Percentiles rank a stretch among this genome's conserved stretches.
Evolutionary conservation across 2,329 filamentous ascomycete species (phyloP).

Genomic region (Trichoderma sp.): DNA sequence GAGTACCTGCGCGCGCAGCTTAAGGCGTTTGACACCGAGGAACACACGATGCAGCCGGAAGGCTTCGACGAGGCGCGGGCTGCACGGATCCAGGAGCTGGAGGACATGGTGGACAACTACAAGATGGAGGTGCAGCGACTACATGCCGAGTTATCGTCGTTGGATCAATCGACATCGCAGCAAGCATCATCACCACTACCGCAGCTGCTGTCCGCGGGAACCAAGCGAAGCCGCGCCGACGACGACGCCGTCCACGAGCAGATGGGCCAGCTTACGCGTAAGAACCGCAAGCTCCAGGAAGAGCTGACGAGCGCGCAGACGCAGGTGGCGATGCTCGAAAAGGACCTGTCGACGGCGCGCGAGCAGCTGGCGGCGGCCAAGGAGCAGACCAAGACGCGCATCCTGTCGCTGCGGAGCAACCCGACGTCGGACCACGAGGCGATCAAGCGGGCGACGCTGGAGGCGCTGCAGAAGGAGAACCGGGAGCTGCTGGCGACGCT

Average conservation of each 20-base stretch:
- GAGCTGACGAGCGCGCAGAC: conserved; percentile 71
- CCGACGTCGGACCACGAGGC: conserved; percentile 84
- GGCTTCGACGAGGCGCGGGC: conserved; percentile 74
- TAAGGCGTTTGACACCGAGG: conserved; percentile 84
- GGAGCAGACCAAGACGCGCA: conserved; percentile 72
- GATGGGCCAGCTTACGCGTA: conserved; percentile 80
- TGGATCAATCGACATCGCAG: conserved; percentile 51
- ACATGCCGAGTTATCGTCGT: conserved; percentile 70
- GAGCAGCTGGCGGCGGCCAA: conserved; percentile 70
- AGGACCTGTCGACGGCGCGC: conserved; percentile 71
- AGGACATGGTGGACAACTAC: conserved; percentile 85
- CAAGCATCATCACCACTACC: not conserved
- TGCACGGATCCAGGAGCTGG: conserved; percentile 76
- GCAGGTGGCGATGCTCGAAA: conserved; percentile 69
- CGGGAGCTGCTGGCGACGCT: conserved; percentile 77
- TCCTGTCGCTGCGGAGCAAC: conserved; percentile 87
- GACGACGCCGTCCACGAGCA: conserved; percentile 68
- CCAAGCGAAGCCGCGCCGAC: conserved; percentile 67
- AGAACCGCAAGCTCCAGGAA: conserved; percentile 83
- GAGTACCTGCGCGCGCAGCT: conserved; percentile 92
- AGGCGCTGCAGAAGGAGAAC: conserved; percentile 80
- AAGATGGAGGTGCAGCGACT: conserved; percentile 75
- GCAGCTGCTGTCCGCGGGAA: conserved; percentile 44
- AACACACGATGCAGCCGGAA: conserved; percentile 80
- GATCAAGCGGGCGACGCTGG: conserved; percentile 79